phyloP scores from a whole-genome alignment of 257 asterid genomes.

The Solanum lignicaule region DNA sequence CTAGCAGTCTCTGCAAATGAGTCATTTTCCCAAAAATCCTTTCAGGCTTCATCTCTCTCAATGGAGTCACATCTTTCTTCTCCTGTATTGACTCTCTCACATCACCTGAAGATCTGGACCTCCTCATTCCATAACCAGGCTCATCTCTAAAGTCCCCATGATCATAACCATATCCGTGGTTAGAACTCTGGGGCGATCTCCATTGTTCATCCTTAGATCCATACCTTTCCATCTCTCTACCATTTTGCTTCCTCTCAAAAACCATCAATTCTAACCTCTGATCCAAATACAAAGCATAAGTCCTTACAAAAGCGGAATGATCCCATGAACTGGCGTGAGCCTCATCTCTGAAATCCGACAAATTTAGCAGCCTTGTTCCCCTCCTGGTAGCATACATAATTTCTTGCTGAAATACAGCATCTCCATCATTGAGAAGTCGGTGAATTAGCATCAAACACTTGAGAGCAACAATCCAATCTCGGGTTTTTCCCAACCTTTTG shows the following conservation, averaged over 20 bases:
- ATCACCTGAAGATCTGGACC: constrained; percentile 49
- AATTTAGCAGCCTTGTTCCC: constrained; percentile 47
- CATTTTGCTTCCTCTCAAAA: constrained; percentile 37
- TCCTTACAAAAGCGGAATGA: constrained; percentile 58
- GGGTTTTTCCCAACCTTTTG: constrained; percentile 41
- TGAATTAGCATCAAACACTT: constrained; percentile 51
- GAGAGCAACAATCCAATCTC: constrained; percentile 58
- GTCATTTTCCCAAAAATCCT: constrained; percentile 50
- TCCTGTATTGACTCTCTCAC: constrained; percentile 29
- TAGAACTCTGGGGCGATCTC: constrained; percentile 37
- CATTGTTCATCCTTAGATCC: constrained; percentile 32
- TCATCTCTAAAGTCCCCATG: constrained; percentile 27
- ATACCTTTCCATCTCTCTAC: constrained; percentile 18
- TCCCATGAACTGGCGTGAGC: constrained; percentile 68
- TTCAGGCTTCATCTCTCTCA: constrained; percentile 47
- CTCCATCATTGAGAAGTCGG: constrained; percentile 44
- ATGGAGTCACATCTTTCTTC: constrained; percentile 37
- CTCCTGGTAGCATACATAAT: constrained; percentile 46
- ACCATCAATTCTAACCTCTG: constrained; percentile 51
- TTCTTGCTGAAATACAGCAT: constrained; percentile 38
- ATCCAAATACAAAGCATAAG: constrained; percentile 56
- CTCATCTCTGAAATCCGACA: constrained; percentile 59
- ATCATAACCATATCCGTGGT: constrained; percentile 28
- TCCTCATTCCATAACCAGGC: constrained; percentile 36
- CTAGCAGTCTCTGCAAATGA: constrained; percentile 54